Evolutionary conservation across 148 eudicot species (phyloP).

Genomic region (Chenopodium suecicum): DNA sequence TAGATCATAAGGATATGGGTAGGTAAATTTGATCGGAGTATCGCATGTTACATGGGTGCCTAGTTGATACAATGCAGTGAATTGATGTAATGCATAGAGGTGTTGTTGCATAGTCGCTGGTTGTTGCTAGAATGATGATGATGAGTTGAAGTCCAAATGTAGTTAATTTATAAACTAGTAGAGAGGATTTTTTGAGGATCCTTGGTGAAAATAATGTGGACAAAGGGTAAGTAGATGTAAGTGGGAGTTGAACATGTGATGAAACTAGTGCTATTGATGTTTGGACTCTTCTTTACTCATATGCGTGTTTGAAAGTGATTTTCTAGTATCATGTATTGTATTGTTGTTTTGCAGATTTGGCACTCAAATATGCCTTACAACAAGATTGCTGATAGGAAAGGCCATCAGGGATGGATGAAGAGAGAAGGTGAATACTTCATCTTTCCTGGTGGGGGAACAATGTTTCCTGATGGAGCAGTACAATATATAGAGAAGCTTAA

Average conservation of each 20-base stretch:
- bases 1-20: neutral
- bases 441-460: slow-evolving; percentile 98
- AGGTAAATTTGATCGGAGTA: neutral
- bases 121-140: neutral
- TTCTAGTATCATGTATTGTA: neutral
- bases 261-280: neutral
- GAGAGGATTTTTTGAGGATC: neutral
- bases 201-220: neutral
- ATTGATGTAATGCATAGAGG: neutral
- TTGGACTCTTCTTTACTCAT: neutral
- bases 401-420: slow-evolving; percentile 99
- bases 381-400: slow-evolving; percentile 96
- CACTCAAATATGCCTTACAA: slow-evolving; percentile 92
- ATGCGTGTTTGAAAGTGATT: neutral
- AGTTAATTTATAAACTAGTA: neutral
- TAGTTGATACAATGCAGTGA: neutral
- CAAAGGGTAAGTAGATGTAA: neutral
- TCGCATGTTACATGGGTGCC: neutral
- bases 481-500: slow-evolving; percentile 92
- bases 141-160: neutral
- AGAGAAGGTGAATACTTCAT: slow-evolving; percentile 81
- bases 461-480: slow-evolving; percentile 94
- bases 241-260: neutral
- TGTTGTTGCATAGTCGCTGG: neutral
- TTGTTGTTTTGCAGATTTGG: slow-evolving; percentile 66